Evolutionary conservation across 75 land plant species (phyloP).

Genomic region (Selaginella tamariscina): DNA sequence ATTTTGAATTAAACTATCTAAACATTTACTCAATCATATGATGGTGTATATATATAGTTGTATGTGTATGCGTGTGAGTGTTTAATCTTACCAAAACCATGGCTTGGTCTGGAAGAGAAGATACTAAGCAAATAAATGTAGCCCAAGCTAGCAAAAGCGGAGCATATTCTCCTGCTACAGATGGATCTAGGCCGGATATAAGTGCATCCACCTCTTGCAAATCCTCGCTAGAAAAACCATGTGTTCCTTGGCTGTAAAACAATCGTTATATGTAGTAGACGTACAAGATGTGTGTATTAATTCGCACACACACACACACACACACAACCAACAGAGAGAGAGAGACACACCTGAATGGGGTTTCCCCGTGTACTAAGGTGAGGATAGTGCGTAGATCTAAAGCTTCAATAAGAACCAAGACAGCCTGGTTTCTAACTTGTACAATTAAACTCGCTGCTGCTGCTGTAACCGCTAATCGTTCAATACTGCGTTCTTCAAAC

Average conservation of each 20-base stretch:
- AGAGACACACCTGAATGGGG: constrained; percentile 85
- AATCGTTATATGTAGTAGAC: neutral
- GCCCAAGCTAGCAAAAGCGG: constrained; percentile 82
- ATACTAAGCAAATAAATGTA: constrained; percentile 58
- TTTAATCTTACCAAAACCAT: constrained; percentile 30
- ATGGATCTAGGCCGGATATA: constrained; percentile 39
- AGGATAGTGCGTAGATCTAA: constrained; percentile 72
- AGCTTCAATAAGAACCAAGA: constrained; percentile 74
- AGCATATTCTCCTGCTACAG: constrained; percentile 45
- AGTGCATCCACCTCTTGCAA: constrained; percentile 65
- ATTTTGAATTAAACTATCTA: too few species aligned
- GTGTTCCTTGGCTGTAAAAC: constrained; percentile 40
- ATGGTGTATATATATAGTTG: too few species aligned
- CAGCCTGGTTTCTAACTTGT: constrained; percentile 54
- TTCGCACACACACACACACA: too few species aligned
- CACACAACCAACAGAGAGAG: too few species aligned
- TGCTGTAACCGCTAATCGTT: constrained; percentile 48
- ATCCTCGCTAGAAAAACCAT: constrained; percentile 49
- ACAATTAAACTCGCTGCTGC: constrained; percentile 42
- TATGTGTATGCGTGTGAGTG: neutral
- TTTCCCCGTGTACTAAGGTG: constrained; percentile 59
- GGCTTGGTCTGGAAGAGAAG: constrained; percentile 52
- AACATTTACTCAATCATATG: too few species aligned
- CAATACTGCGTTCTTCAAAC: constrained; percentile 37
- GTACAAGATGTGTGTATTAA: neutral